phyloP scores from a whole-genome alignment of 2,329 filamentous ascomycete genomes.

The Nannizzia gypsea region DNA sequence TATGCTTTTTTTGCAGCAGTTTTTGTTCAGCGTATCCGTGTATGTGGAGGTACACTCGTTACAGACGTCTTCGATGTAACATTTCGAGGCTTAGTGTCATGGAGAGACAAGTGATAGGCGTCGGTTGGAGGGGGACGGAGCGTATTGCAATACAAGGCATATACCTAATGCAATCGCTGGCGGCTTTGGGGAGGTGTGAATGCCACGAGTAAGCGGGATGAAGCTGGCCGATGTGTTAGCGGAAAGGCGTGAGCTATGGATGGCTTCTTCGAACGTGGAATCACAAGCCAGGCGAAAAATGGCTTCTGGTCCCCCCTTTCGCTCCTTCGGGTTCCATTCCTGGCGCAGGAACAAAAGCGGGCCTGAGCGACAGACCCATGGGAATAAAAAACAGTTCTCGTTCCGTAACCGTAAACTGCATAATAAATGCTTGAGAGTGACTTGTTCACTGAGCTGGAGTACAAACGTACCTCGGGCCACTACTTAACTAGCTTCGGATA shows the following conservation, averaged over 20 bases:
- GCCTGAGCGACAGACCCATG: neutral
- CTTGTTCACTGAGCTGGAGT: neutral
- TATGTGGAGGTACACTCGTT: neutral
- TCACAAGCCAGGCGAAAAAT: neutral
- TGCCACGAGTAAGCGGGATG: neutral
- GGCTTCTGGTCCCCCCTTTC: neutral
- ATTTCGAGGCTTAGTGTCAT: neutral
- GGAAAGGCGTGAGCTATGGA: neutral
- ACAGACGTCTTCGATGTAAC: slow-evolving; percentile 1
- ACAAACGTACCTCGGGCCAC: neutral
- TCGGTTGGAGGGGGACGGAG: neutral
- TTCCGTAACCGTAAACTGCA: slow-evolving; percentile 1
- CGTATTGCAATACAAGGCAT: neutral
- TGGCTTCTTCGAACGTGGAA: neutral
- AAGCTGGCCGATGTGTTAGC: neutral
- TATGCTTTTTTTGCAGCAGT: neutral
- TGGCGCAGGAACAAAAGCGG: slow-evolving; percentile 5
- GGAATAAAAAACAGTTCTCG: neutral
- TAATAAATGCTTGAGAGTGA: neutral
- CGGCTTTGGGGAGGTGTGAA: neutral
- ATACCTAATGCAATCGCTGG: neutral
- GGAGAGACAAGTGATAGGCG: neutral
- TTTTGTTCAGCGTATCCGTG: neutral
- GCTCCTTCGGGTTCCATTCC: neutral
- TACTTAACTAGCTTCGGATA: neutral